A percentile compares a stretch with the other conserved stretches of the same genome.
Conservation (phyloP, 345 rosid genomes). For the Eucalyptus cloeziana region DNA sequence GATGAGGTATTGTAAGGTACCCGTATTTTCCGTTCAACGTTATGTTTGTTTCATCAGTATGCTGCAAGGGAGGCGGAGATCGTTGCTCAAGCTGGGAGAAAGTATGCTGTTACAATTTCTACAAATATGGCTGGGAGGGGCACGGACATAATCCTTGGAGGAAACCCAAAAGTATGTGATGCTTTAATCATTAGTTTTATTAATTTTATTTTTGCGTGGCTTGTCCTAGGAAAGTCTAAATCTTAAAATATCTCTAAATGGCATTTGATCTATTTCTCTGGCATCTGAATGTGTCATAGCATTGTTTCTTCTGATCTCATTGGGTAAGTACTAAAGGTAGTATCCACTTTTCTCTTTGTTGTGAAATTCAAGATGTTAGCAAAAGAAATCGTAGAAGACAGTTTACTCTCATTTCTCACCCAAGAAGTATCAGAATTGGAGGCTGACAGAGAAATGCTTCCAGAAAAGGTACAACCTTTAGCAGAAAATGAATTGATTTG, state of each 20-base stretch:
- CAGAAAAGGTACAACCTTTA: conserved; percentile 37
- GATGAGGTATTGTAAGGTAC: neutral
- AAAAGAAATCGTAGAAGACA: conserved; percentile 75
- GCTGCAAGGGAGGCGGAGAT: conserved; percentile 94
- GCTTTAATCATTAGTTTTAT: neutral
- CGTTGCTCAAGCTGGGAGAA: conserved; percentile 92
- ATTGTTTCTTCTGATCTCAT: neutral
- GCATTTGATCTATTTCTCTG: neutral
- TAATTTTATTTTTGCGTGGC: neutral
- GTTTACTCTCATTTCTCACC: conserved; percentile 64
- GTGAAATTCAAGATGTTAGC: conserved; percentile 64
- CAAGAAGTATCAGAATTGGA: conserved; percentile 38
- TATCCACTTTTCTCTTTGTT: conserved; percentile 1
- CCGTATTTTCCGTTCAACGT: neutral
- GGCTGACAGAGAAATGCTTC: conserved; percentile 25
- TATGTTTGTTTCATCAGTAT: conserved; percentile 34
- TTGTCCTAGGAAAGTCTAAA: neutral
- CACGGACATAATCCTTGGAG: conserved; percentile 92
- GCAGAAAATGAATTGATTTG: neutral
- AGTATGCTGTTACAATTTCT: conserved; percentile 87
- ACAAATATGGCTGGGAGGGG: conserved; percentile 99
- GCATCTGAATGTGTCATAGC: neutral
- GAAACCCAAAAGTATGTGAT: conserved; percentile 74
- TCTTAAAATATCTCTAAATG: neutral
- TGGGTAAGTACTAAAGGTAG: neutral